Evolutionary conservation across 1,284 basidiomycete genomes (phyloP).

Genomic region (Sphaerobolus stellatus): DNA sequence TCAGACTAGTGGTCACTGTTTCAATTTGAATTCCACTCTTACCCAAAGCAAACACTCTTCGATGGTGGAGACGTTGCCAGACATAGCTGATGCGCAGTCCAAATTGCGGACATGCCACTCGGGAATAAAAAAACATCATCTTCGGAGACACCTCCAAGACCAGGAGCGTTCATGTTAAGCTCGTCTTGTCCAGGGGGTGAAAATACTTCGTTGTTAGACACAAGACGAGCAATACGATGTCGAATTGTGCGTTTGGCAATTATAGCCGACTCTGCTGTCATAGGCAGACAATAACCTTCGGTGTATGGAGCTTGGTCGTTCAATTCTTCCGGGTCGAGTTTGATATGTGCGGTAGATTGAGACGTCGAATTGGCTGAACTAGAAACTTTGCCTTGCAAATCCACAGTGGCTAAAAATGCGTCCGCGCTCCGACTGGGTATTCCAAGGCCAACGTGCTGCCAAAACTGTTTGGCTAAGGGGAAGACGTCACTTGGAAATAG

Average conservation of each 20-base stretch:
- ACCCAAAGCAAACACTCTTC: conserved; percentile 33
- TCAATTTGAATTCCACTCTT: conserved; percentile 6
- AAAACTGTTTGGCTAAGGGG: conserved; percentile 52
- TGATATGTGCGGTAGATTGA: background rate
- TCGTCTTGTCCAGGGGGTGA: background rate
- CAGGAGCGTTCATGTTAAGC: background rate
- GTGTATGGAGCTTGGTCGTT: conserved; percentile 62
- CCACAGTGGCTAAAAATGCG: conserved; percentile 48
- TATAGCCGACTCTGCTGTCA: conserved; percentile 71
- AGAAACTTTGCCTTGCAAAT: conserved; percentile 37
- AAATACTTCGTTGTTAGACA: conserved; percentile 36
- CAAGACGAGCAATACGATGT: conserved; percentile 83
- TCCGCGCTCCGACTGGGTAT: conserved; percentile 57
- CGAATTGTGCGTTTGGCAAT: conserved; percentile 85
- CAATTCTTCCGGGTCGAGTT: background rate
- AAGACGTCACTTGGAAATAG: conserved; percentile 46
- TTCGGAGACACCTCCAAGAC: conserved; percentile 36
- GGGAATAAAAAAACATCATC: conserved; percentile 59
- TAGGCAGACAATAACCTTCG: conserved; percentile 89
- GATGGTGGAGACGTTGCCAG: conserved; percentile 22
- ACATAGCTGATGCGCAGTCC: conserved; percentile 49
- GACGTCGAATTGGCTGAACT: background rate
- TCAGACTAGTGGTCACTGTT: conserved; percentile 1
- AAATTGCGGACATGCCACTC: conserved; percentile 61
- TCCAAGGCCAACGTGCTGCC: conserved; percentile 63